A percentile compares a stretch with the other conserved stretches of the same genome.
Conservation (phyloP, 495 filamentous ascomycete genomes). For the Viridothelium virens region DNA sequence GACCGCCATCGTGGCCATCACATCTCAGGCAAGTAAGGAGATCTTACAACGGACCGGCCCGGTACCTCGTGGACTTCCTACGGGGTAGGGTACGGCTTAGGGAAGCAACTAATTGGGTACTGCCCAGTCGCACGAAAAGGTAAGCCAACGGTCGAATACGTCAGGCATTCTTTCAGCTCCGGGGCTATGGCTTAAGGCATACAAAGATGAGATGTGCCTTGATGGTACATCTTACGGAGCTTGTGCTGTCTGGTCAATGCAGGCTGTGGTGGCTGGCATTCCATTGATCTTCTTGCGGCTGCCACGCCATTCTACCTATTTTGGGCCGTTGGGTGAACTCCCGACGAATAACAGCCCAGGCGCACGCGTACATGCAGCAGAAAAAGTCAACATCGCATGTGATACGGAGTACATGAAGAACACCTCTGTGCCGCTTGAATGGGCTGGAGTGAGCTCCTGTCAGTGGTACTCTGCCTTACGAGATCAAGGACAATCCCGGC, state of each 20-base stretch:
- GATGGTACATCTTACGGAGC: neutral
- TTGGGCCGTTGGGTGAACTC: neutral
- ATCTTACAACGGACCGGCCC: slow-evolving; percentile 5
- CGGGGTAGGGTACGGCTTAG: neutral
- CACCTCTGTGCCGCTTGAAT: neutral
- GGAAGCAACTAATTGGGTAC: neutral
- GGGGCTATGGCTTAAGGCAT: neutral
- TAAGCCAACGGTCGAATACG: neutral
- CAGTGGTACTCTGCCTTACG: too few species aligned
- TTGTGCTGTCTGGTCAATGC: neutral
- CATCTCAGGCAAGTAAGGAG: neutral
- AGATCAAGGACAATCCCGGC: too few species aligned
- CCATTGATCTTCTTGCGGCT: neutral
- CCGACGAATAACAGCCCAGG: neutral
- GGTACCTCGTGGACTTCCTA: slow-evolving; percentile 1
- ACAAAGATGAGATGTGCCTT: neutral
- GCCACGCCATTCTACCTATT: neutral
- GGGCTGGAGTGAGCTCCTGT: neutral
- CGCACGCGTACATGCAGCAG: too few species aligned
- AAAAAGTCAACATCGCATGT: slow-evolving; percentile 2
- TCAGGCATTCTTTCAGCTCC: slow-evolving; percentile 8
- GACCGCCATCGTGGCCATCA: neutral
- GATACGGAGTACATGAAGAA: neutral
- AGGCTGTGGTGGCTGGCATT: slow-evolving; percentile 2
- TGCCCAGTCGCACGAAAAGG: neutral